Evolutionary conservation across 495 filamentous ascomycete genomes (phyloP).

Genomic region (Lichina pygmaea): DNA sequence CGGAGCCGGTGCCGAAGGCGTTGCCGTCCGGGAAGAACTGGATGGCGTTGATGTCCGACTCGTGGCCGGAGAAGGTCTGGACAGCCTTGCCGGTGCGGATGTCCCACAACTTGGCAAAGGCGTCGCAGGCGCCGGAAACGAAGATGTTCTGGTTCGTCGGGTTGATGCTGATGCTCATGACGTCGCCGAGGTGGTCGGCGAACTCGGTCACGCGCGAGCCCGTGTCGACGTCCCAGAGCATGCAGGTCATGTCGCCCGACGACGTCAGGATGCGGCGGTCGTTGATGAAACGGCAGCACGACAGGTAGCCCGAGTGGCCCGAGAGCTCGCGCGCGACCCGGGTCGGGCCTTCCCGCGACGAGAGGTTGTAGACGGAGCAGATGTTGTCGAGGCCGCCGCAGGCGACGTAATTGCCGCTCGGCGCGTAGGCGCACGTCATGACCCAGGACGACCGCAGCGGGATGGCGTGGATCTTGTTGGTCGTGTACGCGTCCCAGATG

Average conservation of each 20-base stretch:
- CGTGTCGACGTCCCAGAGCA: constrained; percentile 98
- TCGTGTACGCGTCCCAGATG: constrained; percentile 99
- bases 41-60: constrained; percentile 97
- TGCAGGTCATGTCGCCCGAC: constrained; percentile 98
- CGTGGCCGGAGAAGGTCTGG: constrained; percentile 94
- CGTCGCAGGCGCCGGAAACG: constrained; percentile 93
- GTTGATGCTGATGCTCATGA: constrained; percentile 99
- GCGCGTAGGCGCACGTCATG: constrained; percentile 98
- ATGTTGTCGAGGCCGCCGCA: constrained; percentile 98
- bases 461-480: constrained; percentile 98
- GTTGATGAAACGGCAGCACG: constrained; percentile 97
- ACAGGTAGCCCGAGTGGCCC: constrained; percentile 89
- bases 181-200: constrained; percentile 91
- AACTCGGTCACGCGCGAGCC: constrained; percentile 95
- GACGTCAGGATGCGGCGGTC: constrained; percentile 94
- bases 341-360: constrained; percentile 82
- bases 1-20: constrained; percentile 92
- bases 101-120: constrained; percentile 97
- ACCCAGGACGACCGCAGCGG: constrained; percentile 97
- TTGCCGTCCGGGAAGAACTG: constrained; percentile 99
- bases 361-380: constrained; percentile 98
- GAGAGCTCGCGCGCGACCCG: constrained; percentile 90
- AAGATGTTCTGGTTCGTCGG: constrained; percentile 97
- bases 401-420: constrained; percentile 91
- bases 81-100: constrained; percentile 95